phyloP scores from a whole-genome alignment of 495 filamentous ascomycete genomes.

The Penicillium turbatum region DNA sequence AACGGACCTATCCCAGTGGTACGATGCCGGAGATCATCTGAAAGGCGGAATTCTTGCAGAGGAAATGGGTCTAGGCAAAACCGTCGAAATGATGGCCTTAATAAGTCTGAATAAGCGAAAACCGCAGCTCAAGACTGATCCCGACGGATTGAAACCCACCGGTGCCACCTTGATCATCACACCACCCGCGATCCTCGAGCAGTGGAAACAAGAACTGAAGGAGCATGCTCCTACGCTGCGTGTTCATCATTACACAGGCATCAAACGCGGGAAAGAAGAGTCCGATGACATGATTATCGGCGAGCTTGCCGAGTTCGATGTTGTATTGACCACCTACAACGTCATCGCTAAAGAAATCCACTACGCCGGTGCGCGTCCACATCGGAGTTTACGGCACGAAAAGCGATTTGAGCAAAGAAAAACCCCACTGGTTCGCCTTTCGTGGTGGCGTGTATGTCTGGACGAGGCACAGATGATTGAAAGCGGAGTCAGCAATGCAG shows the following conservation, averaged over 20 bases:
- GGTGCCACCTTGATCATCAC: constrained; percentile 82
- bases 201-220: constrained; percentile 80
- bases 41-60: constrained; percentile 74
- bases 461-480: constrained; percentile 98
- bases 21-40: constrained; percentile 31
- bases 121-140: constrained; percentile 21
- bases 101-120: constrained; percentile 57
- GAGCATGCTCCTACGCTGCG: constrained; percentile 61
- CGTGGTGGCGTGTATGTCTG: constrained; percentile 90
- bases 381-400: constrained; percentile 60
- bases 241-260: constrained; percentile 49
- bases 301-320: constrained; percentile 54
- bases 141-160: constrained; percentile 29
- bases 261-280: constrained; percentile 37
- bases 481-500: constrained; percentile 77
- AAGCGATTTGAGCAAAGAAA: constrained; percentile 62
- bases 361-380: constrained; percentile 59
- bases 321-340: constrained; percentile 84
- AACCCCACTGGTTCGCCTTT: constrained; percentile 72
- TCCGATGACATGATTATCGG: constrained; percentile 47
- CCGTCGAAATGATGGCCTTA: constrained; percentile 79
- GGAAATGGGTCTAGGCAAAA: constrained; percentile 97
- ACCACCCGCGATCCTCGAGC: constrained; percentile 72
- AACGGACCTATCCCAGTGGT: constrained; percentile 46
- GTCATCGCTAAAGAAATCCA: constrained; percentile 75